Base-by-base conservation (phyloP, 2,329 filamentous ascomycete species). In the Fusarium tupiense region DNA sequence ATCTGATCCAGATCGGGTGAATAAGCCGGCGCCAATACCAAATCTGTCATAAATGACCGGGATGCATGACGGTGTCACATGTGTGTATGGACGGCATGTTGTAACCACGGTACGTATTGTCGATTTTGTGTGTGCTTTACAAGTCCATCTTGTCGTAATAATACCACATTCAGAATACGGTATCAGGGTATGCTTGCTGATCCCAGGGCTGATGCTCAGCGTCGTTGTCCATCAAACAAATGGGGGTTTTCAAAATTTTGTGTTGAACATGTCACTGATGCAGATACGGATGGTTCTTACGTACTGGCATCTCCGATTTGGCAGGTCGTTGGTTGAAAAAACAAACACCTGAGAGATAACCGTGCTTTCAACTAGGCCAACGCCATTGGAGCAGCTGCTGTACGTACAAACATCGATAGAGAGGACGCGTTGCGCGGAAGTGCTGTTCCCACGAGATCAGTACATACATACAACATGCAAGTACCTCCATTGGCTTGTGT, bases 1-100 rank as follows among this genome's bases (percentile, higher is more conserved):
- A 57, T 65, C 57, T 72, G 71, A 73, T 61, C 72, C 72, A 75
- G 72, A 75, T 74, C 72, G 68, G 72, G 72, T 53, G 54, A 62
- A 63, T 63, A 61, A 72, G 57, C 71, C 68, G 72, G 60, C 72
- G 63, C 72, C 60, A 64, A 37, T 49, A 50, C 61, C 41, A 38
- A 69, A 54, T 66, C 64, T 74, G 59, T 72, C 64, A 72, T 60
- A 64, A 60, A 72, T 59, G 63, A 71, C 57, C 62, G 41, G 59
- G 57, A 61, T 58, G 56, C 40, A 50, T 31, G 26, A 49, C 40
- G 19, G 50, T 66, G 60, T 74, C 72, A 74, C 72, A 74, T 74
- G 47, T 33, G 31, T 17, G 47, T 22, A 29, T 29, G 26, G 8
- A 49, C 6, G 20, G 26, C 19, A 35, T 35, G 71, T 49, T 60